Evolutionary conservation across 208 protist species (phyloP), one percentile per base, ranked within the genome.

Genomic region (Leishmania guyanensis): DNA sequence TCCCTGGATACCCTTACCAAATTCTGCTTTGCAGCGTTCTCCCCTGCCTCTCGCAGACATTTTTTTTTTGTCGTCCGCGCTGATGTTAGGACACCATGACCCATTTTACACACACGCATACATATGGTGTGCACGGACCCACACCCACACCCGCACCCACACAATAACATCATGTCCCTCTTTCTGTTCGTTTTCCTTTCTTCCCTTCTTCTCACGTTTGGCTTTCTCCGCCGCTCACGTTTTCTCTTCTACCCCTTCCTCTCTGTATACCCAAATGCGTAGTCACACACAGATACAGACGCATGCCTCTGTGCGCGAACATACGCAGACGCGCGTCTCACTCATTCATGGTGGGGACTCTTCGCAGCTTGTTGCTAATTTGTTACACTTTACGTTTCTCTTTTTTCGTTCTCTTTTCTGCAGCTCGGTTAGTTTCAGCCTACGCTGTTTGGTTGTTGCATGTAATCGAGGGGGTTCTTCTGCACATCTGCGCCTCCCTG

Each of bases 321-420:
- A 51, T 51, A 33, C 46, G 46, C 69, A 73, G 43, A 53, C 69
- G 53, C 46, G 69, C 4, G 29, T 68, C 62, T 54, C 69, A 73
- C 17, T 9, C 22, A 16, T 29, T 73, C 26, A 73, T 29, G 69
- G 22, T 29, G 10, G 53, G 43, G 51, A 9, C 69, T 36, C 33
- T 26, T 43, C 50, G 74, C 46, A 29, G 74, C 17, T 73, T 33
- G 51, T 39, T 66, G 33, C 51, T 60, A 16, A 66, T 3, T 10
- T 58, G n/a, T 75, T 22, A 62, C 16, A 26, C 56, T 69, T 79
- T 60, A 46, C 43, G 10, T 69, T 17, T 60, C 3, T 74, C 33
- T 50, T 75, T 58, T 26, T 76, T 75, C 75, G 46, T 64, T 36
- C 78, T 64, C 50, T 78, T 58, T 72, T 50, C 17, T 58, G 54